phyloP scores from a whole-genome alignment of 108 stramenopile genomes.

The Nitzschia sp. region DNA sequence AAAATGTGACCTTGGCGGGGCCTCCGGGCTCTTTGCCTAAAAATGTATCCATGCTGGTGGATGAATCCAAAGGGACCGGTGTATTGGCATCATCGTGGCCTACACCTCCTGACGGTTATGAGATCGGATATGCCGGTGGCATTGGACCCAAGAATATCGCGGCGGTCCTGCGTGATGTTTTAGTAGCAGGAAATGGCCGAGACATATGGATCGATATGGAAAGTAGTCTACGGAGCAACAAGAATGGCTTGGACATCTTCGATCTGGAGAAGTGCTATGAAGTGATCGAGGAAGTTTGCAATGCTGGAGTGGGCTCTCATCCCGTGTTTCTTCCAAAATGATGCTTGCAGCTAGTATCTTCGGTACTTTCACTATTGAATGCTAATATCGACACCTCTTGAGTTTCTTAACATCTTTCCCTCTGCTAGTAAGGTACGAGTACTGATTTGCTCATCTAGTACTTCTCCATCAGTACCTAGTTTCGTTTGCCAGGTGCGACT shows the following conservation, averaged over 20 bases:
- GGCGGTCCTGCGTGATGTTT: conserved; percentile 52
- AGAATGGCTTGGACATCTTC: conserved; percentile 68
- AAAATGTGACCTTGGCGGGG: conserved; percentile 16
- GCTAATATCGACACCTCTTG: too few species aligned
- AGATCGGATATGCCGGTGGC: conserved; percentile 86
- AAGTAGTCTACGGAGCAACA: conserved; percentile 69
- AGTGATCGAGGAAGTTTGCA: conserved; percentile 64
- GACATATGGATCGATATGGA: conserved; percentile 91
- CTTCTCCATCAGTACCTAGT: too few species aligned
- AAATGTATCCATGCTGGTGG: conserved; percentile 78
- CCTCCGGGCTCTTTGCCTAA: conserved; percentile 26
- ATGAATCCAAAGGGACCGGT: conserved; percentile 86
- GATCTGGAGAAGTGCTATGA: conserved; percentile 75
- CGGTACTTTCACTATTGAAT: too few species aligned
- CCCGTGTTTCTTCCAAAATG: conserved; percentile 31
- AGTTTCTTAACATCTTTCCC: too few species aligned
- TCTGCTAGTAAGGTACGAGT: too few species aligned
- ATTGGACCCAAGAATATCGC: conserved; percentile 81
- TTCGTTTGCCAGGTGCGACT: too few species aligned
- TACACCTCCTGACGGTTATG: conserved; percentile 33
- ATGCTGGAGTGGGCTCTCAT: conserved; percentile 40
- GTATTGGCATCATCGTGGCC: conserved; percentile 47
- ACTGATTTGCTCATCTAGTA: too few species aligned
- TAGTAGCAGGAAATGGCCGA: conserved; percentile 34
- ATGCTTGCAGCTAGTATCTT: too few species aligned